Conservation (phyloP, 495 filamentous ascomycete genomes). For the Filosporella fistucella region DNA sequence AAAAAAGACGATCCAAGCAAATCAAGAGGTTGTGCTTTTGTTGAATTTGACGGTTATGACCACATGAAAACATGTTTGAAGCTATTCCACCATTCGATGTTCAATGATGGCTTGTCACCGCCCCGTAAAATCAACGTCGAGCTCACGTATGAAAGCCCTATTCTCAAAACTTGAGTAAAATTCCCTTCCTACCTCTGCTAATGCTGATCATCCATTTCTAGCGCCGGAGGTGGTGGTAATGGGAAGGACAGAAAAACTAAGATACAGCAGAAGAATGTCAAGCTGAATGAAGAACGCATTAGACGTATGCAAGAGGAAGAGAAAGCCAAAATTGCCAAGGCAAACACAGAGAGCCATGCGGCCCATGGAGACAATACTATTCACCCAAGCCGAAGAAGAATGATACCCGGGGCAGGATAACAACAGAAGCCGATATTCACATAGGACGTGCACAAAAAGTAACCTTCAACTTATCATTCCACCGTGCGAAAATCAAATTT, state of each 20-base stretch:
- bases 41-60: conserved; percentile 87
- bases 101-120: conserved; percentile 61
- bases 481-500: no score
- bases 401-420: conserved; percentile 34
- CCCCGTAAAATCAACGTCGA: conserved; percentile 84
- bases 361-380: conserved; percentile 35
- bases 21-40: conserved; percentile 84
- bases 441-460: no score
- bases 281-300: conserved; percentile 76
- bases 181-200: background rate
- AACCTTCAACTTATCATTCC: no score
- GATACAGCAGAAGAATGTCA: conserved; percentile 80
- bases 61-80: conserved; percentile 91
- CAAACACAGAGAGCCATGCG: conserved; percentile 1
- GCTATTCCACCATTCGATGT: conserved; percentile 80
- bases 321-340: conserved; percentile 40
- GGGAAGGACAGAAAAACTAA: conserved; percentile 64
- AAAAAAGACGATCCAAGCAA: conserved; percentile 62
- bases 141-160: conserved; percentile 62
- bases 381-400: conserved; percentile 55
- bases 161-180: no score
- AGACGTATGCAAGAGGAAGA: conserved; percentile 39
- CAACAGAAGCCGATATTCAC: no score
- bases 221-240: conserved; percentile 80
- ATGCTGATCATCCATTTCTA: conserved; percentile 21